Percentiles rank a stretch among this genome's conserved stretches.
Conservation (phyloP, 345 rosid genomes). For the Anastatica hierochuntica region DNA sequence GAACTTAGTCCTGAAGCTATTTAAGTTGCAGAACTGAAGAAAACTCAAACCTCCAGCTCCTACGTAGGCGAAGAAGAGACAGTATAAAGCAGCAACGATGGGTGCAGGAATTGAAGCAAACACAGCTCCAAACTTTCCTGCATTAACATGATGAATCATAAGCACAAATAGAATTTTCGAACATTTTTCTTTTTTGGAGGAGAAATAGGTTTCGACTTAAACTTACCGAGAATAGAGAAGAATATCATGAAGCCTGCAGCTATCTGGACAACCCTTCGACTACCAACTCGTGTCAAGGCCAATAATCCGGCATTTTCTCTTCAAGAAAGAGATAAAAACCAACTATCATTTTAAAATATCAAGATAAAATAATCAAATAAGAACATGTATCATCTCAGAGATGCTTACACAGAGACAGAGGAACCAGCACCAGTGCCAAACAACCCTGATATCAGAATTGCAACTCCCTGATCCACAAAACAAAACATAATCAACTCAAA, state of each 20-base stretch:
- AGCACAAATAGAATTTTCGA: neutral
- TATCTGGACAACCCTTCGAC: conserved; percentile 90
- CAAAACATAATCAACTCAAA: neutral
- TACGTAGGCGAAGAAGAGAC: conserved; percentile 87
- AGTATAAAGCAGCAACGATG: conserved; percentile 74
- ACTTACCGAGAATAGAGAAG: conserved; percentile 85
- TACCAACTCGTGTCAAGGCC: conserved; percentile 79
- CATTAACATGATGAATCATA: conserved; percentile 16
- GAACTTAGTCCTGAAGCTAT: conserved; percentile 78
- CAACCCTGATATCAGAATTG: conserved; percentile 85
- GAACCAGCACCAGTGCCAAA: conserved; percentile 92
- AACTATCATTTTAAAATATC: neutral
- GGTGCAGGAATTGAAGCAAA: conserved; percentile 90
- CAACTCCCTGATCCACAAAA: conserved; percentile 63
- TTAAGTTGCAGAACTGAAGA: conserved; percentile 93
- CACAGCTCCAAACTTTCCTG: conserved; percentile 99
- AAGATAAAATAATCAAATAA: neutral
- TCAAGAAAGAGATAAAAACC: conserved; percentile 4
- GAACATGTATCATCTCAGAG: conserved; percentile 13
- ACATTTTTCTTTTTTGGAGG: neutral
- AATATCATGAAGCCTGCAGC: conserved; percentile 95
- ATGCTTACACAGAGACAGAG: conserved; percentile 91
- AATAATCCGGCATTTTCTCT: conserved; percentile 97
- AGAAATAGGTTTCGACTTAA: neutral
- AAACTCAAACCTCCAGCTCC: conserved; percentile 90